These are phyloP conservation scores for Sarocladium brachiariae DNA, from an alignment of 2,329 filamentous ascomycete species.

Conservation along the genomic window DNA sequence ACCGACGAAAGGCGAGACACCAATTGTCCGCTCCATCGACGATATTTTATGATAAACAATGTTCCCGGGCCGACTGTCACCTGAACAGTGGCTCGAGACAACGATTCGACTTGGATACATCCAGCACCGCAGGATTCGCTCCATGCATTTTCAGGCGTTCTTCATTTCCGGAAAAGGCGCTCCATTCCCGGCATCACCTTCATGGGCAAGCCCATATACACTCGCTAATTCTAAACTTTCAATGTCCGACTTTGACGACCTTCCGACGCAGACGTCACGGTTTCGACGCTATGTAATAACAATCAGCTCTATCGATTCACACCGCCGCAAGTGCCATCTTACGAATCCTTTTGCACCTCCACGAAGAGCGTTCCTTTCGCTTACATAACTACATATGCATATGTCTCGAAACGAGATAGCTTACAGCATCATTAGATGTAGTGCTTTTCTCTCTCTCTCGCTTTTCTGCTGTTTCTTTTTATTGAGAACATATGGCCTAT, in stretches of 20 bases:
- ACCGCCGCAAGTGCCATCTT: not conserved
- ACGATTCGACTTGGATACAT: conserved; percentile 5
- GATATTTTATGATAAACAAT: conserved; percentile 55
- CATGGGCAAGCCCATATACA: not conserved
- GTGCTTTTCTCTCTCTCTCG: no score
- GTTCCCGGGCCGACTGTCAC: not conserved
- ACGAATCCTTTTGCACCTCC: not conserved
- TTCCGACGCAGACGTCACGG: not conserved
- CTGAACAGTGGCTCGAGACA: not conserved
- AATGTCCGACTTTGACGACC: not conserved
- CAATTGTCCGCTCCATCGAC: conserved; percentile 72
- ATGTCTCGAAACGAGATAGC: not conserved
- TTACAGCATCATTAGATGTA: not conserved
- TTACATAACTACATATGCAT: not conserved
- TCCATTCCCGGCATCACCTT: not conserved
- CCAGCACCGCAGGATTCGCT: not conserved
- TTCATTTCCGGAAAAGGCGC: not conserved
- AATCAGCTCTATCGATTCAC: not conserved
- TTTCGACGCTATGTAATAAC: not conserved
- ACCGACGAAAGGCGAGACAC: conserved; percentile 64
- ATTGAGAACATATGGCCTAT: not conserved
- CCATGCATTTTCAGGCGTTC: conserved; percentile 12
- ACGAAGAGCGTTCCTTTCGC: conserved; percentile 3
- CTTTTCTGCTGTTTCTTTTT: not conserved
- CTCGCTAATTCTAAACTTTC: conserved; percentile 1